Percentiles rank a stretch among this genome's conserved stretches.
These are phyloP conservation scores for Streptanthus diversifolius DNA, from an alignment of 345 rosid genomes.

Conservation along the genomic window DNA sequence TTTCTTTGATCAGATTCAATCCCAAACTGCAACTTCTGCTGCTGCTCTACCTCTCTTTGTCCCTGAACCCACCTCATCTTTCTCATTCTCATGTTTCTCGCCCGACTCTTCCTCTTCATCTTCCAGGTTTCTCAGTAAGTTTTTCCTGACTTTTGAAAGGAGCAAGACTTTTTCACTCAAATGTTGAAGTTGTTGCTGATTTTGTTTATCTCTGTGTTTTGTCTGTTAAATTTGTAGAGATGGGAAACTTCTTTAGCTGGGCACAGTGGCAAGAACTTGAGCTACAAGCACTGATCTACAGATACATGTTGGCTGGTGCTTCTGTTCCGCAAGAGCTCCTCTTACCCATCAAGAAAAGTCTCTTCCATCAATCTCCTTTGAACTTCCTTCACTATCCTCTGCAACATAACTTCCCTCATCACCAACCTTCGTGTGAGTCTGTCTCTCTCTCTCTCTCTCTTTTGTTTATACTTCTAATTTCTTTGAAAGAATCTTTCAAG, in stretches of 20 bases:
- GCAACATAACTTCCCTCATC: slow-evolving; percentile 29
- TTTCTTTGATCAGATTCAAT: slow-evolving; percentile 45
- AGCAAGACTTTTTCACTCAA: not conserved
- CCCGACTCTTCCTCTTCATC: slow-evolving; percentile 37
- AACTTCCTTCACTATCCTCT: slow-evolving; percentile 38
- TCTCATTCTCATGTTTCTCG: slow-evolving; percentile 47
- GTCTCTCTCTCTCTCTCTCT: not conserved
- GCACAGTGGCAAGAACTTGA: slow-evolving; percentile 89
- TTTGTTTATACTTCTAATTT: not conserved
- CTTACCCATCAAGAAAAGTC: slow-evolving; percentile 52
- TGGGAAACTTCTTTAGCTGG: slow-evolving; percentile 73
- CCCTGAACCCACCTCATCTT: slow-evolving; percentile 45
- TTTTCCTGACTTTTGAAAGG: not conserved
- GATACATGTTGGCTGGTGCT: slow-evolving; percentile 67
- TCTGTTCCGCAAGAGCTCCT: slow-evolving; percentile 74
- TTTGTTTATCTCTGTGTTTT: not conserved
- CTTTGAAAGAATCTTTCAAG: slow-evolving; percentile 18
- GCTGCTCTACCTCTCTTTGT: slow-evolving; percentile 67
- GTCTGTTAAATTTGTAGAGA: slow-evolving; percentile 39
- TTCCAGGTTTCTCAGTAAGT: slow-evolving; percentile 50
- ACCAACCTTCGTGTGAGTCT: slow-evolving; percentile 25
- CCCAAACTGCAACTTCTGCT: slow-evolving; percentile 44
- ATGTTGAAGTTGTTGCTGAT: not conserved
- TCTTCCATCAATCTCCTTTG: slow-evolving; percentile 36
- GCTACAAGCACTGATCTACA: slow-evolving; percentile 84